A percentile compares a stretch with the other conserved stretches of the same genome.
Conservation (phyloP, 352 stramenopile species). For the Phytopythium delawarense region DNA sequence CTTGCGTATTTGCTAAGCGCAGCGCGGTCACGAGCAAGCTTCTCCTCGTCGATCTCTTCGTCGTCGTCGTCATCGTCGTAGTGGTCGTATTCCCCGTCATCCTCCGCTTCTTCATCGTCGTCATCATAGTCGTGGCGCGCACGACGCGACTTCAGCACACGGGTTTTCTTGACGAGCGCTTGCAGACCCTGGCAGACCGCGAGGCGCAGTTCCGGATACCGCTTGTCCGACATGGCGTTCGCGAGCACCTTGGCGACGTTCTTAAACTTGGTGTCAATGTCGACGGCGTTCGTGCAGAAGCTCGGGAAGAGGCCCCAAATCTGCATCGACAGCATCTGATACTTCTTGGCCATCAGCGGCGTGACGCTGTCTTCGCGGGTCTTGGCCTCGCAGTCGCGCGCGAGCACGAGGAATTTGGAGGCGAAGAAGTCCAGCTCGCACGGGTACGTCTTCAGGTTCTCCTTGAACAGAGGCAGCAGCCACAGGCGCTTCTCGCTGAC, state of each 20-base stretch:
- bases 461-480: conserved; percentile 78
- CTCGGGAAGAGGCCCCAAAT: conserved; percentile 81
- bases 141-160: conserved; percentile 33
- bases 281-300: conserved; percentile 63
- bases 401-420: conserved; percentile 60
- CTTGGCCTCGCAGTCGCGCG: conserved; percentile 66
- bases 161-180: conserved; percentile 70
- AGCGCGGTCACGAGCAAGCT: conserved; percentile 64
- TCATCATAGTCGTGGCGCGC: conserved; percentile 43
- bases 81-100: conserved; percentile 29
- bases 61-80: conserved; percentile 41
- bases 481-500: conserved; percentile 73
- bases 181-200: conserved; percentile 85
- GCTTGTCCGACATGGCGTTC: conserved; percentile 85
- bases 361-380: conserved; percentile 61
- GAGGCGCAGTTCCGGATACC: conserved; percentile 78
- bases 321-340: conserved; percentile 75
- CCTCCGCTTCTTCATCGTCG: conserved; percentile 34
- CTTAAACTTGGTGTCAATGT: conserved; percentile 82
- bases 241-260: conserved; percentile 83
- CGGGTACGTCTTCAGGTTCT: conserved; percentile 46
- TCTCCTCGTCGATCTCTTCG: conserved; percentile 64
- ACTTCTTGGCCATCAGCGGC: conserved; percentile 65
- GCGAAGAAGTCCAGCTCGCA: conserved; percentile 75
- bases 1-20: conserved; percentile 74